Conservation (phyloP, 2,329 filamentous ascomycete species). For the Aspergillus sp. region DNA sequence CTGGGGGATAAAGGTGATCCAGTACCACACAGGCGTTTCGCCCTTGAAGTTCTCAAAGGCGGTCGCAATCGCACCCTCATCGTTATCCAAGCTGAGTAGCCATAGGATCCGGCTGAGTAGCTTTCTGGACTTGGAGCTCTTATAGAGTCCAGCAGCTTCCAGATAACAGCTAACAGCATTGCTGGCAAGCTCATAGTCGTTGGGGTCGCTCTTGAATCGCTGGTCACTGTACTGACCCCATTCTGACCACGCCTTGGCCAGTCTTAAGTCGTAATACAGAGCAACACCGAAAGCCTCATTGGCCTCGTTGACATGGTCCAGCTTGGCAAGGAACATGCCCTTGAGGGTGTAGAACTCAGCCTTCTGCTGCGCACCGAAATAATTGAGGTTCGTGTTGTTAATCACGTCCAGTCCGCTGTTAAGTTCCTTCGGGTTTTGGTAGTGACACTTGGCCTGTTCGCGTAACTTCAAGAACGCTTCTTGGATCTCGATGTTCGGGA, state of each 20-base stretch:
- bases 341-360: constrained; percentile 99
- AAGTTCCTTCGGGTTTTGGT: constrained; percentile 90
- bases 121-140: constrained; percentile 94
- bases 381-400: constrained; percentile 98
- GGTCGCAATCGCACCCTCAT: constrained; percentile 75
- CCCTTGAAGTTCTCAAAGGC: constrained; percentile 97
- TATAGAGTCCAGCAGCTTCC: constrained; percentile 93
- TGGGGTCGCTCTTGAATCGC: constrained; percentile 87
- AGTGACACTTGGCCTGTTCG: constrained; percentile 99
- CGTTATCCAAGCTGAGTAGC: constrained; percentile 90
- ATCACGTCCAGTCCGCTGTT: constrained; percentile 95
- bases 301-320: constrained; percentile 85
- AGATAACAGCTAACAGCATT: constrained; percentile 95
- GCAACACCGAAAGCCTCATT: constrained; percentile 94
- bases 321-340: constrained; percentile 97
- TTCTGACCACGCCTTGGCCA: constrained; percentile 97
- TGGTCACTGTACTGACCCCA: constrained; percentile 99
- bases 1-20: constrained; percentile 98
- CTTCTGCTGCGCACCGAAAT: constrained; percentile 94
- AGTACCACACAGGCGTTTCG: constrained; percentile 97
- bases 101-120: constrained; percentile 90
- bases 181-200: constrained; percentile 77
- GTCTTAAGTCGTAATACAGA: constrained; percentile 89
- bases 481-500: constrained; percentile 99
- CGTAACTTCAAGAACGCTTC: constrained; percentile 96